phyloP scores from a whole-genome alignment of 495 filamentous ascomycete species.

The Talaromyces borbonicus region DNA sequence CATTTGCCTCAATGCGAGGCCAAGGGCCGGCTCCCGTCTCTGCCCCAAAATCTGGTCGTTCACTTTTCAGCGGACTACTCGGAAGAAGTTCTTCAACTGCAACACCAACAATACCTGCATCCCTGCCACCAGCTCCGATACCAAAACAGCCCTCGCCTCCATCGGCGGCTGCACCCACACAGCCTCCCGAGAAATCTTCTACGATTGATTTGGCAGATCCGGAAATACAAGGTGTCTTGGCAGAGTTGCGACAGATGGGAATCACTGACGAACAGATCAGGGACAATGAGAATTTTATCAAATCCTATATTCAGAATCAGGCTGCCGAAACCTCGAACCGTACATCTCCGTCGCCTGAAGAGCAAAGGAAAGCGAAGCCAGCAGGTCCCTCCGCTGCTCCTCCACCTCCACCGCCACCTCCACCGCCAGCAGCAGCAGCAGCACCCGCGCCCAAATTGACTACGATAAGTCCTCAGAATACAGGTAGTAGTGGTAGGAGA shows the following conservation, averaged over 20 bases:
- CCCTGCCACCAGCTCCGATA: slow-evolving; percentile 39
- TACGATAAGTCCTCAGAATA: slow-evolving; percentile 58
- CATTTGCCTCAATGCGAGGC: slow-evolving; percentile 55
- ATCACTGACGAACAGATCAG: slow-evolving; percentile 87
- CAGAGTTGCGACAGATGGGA: slow-evolving; percentile 74
- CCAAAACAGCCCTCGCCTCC: slow-evolving; percentile 9
- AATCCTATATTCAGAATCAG: slow-evolving; percentile 78
- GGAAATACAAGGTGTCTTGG: slow-evolving; percentile 71
- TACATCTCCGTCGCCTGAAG: slow-evolving; percentile 13
- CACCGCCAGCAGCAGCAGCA: slow-evolving; percentile 48
- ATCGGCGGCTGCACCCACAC: slow-evolving; percentile 14
- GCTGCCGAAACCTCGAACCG: slow-evolving; percentile 33
- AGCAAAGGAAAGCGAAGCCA: slow-evolving; percentile 42
- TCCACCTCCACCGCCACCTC: no score
- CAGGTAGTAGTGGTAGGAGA: slow-evolving; percentile 53
- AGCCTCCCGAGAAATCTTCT: slow-evolving; percentile 41
- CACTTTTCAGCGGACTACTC: slow-evolving; percentile 58
- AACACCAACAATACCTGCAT: slow-evolving; percentile 38
- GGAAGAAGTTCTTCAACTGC: slow-evolving; percentile 59
- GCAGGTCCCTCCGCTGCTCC: no score
- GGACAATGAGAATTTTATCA: slow-evolving; percentile 91
- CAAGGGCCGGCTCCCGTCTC: slow-evolving; percentile 34
- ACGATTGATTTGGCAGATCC: slow-evolving; percentile 77
- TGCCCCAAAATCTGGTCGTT: slow-evolving; percentile 40
- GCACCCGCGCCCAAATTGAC: slow-evolving; percentile 38